These are phyloP conservation scores for Magnusiomyces tetraspermus DNA, from an alignment of 1,139 yeast species.

Conservation along the genomic window DNA sequence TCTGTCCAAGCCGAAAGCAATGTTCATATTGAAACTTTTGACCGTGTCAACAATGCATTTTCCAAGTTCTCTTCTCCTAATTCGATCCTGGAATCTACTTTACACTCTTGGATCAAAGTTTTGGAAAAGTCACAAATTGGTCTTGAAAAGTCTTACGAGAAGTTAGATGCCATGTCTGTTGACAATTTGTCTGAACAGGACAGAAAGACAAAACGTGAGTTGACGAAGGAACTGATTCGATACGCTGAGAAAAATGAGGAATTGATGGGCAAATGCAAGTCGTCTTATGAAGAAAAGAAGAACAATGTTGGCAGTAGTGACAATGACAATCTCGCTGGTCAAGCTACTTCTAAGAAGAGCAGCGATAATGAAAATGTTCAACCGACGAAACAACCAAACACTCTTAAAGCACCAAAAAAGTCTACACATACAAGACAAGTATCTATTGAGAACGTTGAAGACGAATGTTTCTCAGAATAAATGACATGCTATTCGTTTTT, in stretches of 20 bases:
- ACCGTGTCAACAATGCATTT: background rate
- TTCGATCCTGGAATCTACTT: background rate
- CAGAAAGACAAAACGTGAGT: background rate
- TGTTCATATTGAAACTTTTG: background rate
- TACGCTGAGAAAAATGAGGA: background rate
- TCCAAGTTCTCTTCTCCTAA: background rate
- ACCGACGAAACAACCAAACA: background rate
- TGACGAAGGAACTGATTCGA: background rate
- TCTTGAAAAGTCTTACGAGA: background rate
- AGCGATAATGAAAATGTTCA: background rate
- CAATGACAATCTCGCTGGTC: background rate
- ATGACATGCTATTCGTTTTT: background rate
- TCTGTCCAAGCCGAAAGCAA: too few relatives aligned
- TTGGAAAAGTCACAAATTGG: background rate
- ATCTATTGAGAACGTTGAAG: background rate
- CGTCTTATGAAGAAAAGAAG: background rate
- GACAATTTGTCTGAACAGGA: background rate
- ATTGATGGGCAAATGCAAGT: background rate
- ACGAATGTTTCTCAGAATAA: background rate
- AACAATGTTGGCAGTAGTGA: background rate
- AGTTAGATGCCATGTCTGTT: background rate
- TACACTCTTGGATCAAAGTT: background rate
- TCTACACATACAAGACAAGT: background rate
- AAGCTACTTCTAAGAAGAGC: background rate
- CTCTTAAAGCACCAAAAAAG: background rate